These are phyloP conservation scores for Nepenthes mirabilis DNA, from an alignment of 148 eudicot species.

Conservation along the genomic window DNA sequence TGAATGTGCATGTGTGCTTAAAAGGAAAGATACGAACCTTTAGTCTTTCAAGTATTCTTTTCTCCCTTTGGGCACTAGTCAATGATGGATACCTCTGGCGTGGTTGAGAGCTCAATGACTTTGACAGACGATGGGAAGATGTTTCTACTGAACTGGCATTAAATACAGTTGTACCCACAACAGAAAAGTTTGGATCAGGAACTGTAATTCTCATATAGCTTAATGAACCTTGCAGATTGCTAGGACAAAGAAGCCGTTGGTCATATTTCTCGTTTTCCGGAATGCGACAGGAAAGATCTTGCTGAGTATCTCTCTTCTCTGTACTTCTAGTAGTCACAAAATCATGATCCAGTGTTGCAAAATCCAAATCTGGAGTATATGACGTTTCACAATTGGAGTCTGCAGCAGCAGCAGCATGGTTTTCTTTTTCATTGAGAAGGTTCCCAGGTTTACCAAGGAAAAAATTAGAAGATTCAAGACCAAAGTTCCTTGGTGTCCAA, in stretches of 20 bases:
- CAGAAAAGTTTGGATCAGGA: conserved; percentile 20
- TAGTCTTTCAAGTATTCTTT: conserved; percentile 59
- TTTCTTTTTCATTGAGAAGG: conserved; percentile 18
- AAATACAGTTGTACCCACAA: conserved; percentile 16
- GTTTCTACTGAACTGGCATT: conserved; percentile 19
- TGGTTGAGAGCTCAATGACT: conserved; percentile 37
- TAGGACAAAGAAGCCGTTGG: conserved; percentile 18
- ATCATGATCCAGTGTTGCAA: conserved; percentile 22
- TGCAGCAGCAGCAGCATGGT: conserved; percentile 13
- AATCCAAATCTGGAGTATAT: conserved; percentile 16
- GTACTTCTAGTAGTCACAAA: conserved; percentile 8
- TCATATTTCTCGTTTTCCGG: conserved; percentile 17
- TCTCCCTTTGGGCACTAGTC: conserved; percentile 70
- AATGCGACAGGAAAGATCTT: conserved; percentile 18
- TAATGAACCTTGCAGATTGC: conserved; percentile 12
- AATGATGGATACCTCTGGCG: conserved; percentile 67
- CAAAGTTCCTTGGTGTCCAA: conserved; percentile 66
- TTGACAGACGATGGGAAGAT: conserved; percentile 22
- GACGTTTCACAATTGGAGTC: conserved; percentile 14
- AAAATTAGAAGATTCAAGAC: conserved; percentile 30
- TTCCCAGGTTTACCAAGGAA: conserved; percentile 18
- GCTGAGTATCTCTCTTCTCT: conserved; percentile 20
- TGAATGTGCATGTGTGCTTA: neutral
- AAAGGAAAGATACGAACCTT: conserved; percentile 33
- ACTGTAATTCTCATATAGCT: conserved; percentile 14